Evolutionary conservation across 2,329 filamentous ascomycete genomes (phyloP), one percentile per base, ranked within the genome.

Genomic region (Colletotrichum sp.): DNA sequence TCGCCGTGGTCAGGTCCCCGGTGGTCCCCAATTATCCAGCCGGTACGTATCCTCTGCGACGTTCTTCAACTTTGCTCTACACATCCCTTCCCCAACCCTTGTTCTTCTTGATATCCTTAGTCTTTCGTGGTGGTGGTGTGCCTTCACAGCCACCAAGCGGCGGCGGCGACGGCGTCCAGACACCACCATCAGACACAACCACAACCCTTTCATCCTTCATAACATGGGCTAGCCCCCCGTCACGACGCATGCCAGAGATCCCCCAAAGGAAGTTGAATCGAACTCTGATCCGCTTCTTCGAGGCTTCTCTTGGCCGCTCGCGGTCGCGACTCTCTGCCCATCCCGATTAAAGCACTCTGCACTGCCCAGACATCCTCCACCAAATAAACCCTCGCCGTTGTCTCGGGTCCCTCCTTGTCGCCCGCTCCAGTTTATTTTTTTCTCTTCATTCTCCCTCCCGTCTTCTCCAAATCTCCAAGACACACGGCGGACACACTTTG

Each of bases 341-440:
- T 52, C 55, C 36, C 34, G 36, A 69, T 49, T 55, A 69, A 60
- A 72, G 34, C 34, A 28, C n/a, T 26, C 64, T 21, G 10, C 67
- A 71, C 36, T 55, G 36, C 26, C 36, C 34, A 57, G 34, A 66
- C 59, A 60, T 44, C 55, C 52, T 62, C 55, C 52, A 66, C 72
- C 72, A 67, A 75, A 66, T 72, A 75, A 70, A 66, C 72, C 68
- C 72, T 74, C 34, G 39, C 69, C 72, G 34, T 72, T 75, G 62
- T 75, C 72, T 72, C 72, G 62, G 72, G 72, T 72, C 55, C 10
- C 72, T 72, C 55, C 63, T 75, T 72, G 68, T 65, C 66, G 16
- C 60, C 49, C 59, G 67, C 67, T 65, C 67, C 62, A 68, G 34
- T 68, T 49, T 63, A 49, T 32, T 72, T 68, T 30, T 68, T 26